Percentiles rank a stretch among this genome's conserved stretches.
Conservation (phyloP, 2,329 filamentous ascomycete genomes). For the Pestalotiopsis sp. region DNA sequence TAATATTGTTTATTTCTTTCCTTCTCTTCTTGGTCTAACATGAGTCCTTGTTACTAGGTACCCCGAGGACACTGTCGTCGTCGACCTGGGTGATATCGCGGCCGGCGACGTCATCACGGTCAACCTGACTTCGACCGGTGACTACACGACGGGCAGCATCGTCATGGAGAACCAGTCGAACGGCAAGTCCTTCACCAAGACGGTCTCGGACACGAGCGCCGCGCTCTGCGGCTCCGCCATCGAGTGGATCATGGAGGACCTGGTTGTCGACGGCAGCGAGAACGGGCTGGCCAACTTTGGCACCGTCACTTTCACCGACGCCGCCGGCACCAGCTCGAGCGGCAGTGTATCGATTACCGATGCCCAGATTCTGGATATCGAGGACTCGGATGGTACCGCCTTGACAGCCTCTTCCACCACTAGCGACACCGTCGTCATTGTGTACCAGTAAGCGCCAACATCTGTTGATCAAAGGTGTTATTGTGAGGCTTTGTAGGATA, state of each 20-base stretch:
- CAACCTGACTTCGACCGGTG: slow-evolving; percentile 1
- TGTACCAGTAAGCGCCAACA: neutral
- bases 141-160: neutral
- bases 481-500: neutral
- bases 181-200: slow-evolving; percentile 5
- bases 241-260: slow-evolving; percentile 10
- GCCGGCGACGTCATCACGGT: neutral
- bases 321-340: neutral
- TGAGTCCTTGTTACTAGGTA: neutral
- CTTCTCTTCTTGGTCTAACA: neutral
- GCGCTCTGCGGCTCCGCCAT: neutral
- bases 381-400: slow-evolving; percentile 34
- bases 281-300: slow-evolving; percentile 6
- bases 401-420: neutral
- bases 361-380: slow-evolving; percentile 48
- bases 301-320: slow-evolving; percentile 3
- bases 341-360: slow-evolving; percentile 29
- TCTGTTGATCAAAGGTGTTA: neutral
- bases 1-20: neutral
- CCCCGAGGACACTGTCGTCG: neutral
- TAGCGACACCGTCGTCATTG: slow-evolving; percentile 1
- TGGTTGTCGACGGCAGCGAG: slow-evolving; percentile 4
- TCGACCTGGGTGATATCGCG: neutral
- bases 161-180: slow-evolving; percentile 7
- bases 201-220: neutral